Evolutionary conservation across 176 grass and related monocot genomes (phyloP).

Genomic region (Echinochloa phyllopogon): DNA sequence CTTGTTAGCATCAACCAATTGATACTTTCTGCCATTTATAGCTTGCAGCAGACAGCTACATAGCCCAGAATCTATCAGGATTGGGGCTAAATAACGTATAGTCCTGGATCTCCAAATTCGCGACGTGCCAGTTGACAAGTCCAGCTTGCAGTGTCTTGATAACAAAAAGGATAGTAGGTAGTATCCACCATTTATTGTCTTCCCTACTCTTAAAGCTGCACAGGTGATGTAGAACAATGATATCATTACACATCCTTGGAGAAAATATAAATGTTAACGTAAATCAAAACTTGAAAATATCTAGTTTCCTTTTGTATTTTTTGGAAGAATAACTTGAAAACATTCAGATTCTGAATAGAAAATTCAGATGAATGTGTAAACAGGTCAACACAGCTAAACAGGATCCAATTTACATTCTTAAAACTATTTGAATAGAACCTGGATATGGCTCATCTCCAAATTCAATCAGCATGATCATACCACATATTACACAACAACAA

Average conservation of each 20-base stretch:
- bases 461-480: not conserved
- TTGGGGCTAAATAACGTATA: slow-evolving; percentile 73
- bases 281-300: not conserved
- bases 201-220: slow-evolving; percentile 63
- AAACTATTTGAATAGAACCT: not conserved
- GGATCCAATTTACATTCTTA: not conserved
- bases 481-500: not conserved
- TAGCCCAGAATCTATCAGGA: slow-evolving; percentile 93
- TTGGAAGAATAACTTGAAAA: not conserved
- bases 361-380: not conserved
- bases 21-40: slow-evolving; percentile 16
- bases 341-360: not conserved
- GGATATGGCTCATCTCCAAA: not conserved
- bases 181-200: slow-evolving; percentile 85
- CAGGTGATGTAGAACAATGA: slow-evolving; percentile 10
- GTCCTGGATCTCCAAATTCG: slow-evolving; percentile 91
- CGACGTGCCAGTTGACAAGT: slow-evolving; percentile 83
- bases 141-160: slow-evolving; percentile 74
- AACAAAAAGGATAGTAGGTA: slow-evolving; percentile 66
- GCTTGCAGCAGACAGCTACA: slow-evolving; percentile 34
- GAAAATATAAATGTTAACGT: not conserved
- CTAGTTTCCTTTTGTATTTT: not conserved
- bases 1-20: not conserved
- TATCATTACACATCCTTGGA: not conserved
- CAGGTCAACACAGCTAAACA: not conserved